phyloP scores from a whole-genome alignment of 495 filamentous ascomycete species.

The Podospora conica region DNA sequence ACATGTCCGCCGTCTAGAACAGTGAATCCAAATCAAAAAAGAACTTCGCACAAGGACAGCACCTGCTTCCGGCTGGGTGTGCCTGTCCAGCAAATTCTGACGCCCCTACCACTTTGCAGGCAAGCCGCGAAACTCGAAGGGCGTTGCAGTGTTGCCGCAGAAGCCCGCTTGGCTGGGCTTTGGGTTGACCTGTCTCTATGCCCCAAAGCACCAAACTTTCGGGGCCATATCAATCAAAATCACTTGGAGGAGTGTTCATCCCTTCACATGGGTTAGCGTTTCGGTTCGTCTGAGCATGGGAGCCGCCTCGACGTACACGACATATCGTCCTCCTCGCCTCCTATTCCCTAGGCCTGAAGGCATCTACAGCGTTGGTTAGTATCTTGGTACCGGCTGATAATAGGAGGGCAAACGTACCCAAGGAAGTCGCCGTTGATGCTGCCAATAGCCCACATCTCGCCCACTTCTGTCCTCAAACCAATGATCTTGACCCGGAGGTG shows the following conservation, averaged over 20 bases:
- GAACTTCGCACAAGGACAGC: background rate
- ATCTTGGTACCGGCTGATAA: background rate
- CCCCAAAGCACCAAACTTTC: background rate
- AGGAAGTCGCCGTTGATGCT: slow-evolving; percentile 86
- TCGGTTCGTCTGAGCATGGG: background rate
- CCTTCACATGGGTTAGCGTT: background rate
- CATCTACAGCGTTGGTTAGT: slow-evolving; percentile 2
- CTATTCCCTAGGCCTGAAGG: background rate
- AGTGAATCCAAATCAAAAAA: background rate
- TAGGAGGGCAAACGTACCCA: slow-evolving; percentile 29
- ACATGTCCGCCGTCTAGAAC: background rate
- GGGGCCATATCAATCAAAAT: background rate
- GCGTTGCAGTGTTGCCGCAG: background rate
- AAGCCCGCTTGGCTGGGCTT: background rate
- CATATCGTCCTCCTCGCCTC: background rate
- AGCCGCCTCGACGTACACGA: background rate
- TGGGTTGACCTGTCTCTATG: background rate
- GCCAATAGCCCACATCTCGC: slow-evolving; percentile 90
- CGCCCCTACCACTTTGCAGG: background rate
- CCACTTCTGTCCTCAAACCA: slow-evolving; percentile 85
- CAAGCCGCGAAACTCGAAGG: background rate
- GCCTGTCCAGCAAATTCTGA: background rate
- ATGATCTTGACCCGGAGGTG: slow-evolving; percentile 91
- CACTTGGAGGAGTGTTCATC: background rate
- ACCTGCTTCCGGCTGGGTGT: background rate